Percentiles rank a stretch among this genome's conserved stretches.
phyloP scores from a whole-genome alignment of 2,329 filamentous ascomycete species.

The Microascus cirrosus region DNA sequence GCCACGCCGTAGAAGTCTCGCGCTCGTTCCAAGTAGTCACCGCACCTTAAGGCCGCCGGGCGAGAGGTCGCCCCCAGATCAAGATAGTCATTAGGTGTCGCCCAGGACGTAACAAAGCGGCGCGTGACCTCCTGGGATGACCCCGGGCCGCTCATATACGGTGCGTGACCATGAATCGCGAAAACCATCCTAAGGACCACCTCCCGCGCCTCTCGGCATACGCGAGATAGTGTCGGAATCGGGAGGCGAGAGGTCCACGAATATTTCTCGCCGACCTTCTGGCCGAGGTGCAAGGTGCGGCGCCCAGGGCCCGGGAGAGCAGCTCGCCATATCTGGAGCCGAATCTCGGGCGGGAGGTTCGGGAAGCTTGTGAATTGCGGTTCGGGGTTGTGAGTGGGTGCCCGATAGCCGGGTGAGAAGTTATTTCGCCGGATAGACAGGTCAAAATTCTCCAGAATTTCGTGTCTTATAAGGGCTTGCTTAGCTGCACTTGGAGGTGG shows the following conservation, averaged over 20 bases:
- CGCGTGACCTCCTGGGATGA: not conserved
- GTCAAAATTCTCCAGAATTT: not conserved
- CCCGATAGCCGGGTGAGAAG: not conserved
- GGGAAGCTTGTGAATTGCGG: not conserved
- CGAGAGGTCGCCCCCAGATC: not conserved
- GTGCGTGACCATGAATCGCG: not conserved
- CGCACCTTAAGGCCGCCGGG: not conserved
- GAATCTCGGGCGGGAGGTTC: slow-evolving; percentile 1
- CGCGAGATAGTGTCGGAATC: not conserved
- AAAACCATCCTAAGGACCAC: not conserved
- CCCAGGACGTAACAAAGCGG: not conserved
- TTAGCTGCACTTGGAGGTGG: not conserved
- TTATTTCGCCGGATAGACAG: not conserved
- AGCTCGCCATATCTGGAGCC: slow-evolving; percentile 1
- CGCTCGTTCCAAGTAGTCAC: not conserved
- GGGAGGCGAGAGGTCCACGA: slow-evolving; percentile 4
- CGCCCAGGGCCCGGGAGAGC: not conserved
- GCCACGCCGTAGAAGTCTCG: not conserved
- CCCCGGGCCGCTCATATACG: slow-evolving; percentile 1
- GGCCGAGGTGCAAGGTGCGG: slow-evolving; percentile 3
- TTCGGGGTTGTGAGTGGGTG: not conserved
- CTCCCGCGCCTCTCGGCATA: slow-evolving; percentile 1
- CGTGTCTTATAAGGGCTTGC: not conserved
- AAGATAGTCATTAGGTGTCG: not conserved
- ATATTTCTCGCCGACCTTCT: slow-evolving; percentile 1